Conservation (phyloP, 2,329 filamentous ascomycete species). For the Diaporthe citri region DNA sequence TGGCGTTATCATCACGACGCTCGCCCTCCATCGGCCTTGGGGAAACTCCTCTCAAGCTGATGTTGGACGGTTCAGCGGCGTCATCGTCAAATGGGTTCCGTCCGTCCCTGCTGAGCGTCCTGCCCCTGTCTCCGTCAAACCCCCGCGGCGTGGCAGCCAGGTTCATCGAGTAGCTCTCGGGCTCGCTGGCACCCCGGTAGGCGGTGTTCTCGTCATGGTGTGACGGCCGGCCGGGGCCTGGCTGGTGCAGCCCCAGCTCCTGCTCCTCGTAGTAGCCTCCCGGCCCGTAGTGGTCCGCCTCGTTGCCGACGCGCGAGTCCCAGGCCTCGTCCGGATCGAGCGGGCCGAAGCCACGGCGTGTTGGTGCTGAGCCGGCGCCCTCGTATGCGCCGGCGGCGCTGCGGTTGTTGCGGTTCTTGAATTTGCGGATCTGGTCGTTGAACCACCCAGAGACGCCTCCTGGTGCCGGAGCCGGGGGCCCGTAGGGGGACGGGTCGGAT, state of each 20-base stretch:
- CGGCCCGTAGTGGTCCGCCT: constrained; percentile 73
- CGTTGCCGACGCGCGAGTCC: constrained; percentile 83
- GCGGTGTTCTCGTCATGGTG: constrained; percentile 54
- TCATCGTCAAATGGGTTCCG: constrained; percentile 79
- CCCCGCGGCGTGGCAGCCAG: constrained; percentile 54
- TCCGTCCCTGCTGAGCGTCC: constrained; percentile 56
- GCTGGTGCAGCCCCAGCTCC: constrained; percentile 78
- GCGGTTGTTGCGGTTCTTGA: constrained; percentile 75
- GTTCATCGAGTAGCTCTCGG: constrained; percentile 62
- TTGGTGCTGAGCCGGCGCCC: constrained; percentile 53
- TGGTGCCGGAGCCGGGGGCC: constrained; percentile 65
- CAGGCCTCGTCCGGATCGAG: constrained; percentile 89
- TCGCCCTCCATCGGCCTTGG: constrained; percentile 76
- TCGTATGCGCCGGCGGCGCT: constrained; percentile 81
- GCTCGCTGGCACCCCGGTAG: constrained; percentile 46
- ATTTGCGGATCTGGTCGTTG: constrained; percentile 71
- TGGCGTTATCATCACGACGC: constrained; percentile 53
- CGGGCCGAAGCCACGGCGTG: constrained; percentile 71
- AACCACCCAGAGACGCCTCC: constrained; percentile 81
- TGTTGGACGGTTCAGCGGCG: constrained; percentile 70
- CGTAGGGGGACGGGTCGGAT: constrained; percentile 58
- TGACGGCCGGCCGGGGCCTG: constrained; percentile 58
- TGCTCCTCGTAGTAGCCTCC: constrained; percentile 81
- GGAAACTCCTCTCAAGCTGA: constrained; percentile 78
- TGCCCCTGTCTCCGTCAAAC: constrained; percentile 52